A percentile compares a stretch with the other conserved stretches of the same genome.
Conservation (phyloP, 768 basidiomycete species). For the Lentinula lateritia region DNA sequence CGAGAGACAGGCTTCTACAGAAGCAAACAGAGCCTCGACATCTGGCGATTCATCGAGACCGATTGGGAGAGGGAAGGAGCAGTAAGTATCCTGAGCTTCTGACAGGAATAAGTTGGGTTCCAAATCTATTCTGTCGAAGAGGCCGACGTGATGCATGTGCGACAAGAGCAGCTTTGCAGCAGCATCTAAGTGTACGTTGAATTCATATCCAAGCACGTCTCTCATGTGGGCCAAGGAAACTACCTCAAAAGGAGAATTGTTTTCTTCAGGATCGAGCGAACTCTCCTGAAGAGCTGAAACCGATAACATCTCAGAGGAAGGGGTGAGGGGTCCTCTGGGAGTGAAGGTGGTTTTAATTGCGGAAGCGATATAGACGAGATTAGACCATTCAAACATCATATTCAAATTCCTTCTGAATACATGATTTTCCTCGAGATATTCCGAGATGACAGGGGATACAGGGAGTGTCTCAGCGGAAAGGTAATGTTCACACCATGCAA, state of each 20-base stretch:
- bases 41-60: slow-evolving; percentile 67
- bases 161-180: slow-evolving; percentile 48
- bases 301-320: slow-evolving; percentile 41
- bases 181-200: slow-evolving; percentile 49
- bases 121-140: slow-evolving; percentile 48
- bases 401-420: slow-evolving; percentile 33
- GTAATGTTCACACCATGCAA: slow-evolving; percentile 45
- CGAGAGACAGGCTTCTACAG: slow-evolving; percentile 64
- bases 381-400: slow-evolving; percentile 65
- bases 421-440: slow-evolving; percentile 49
- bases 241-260: slow-evolving; percentile 45
- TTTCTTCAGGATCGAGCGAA: slow-evolving; percentile 15
- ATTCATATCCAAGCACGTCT: slow-evolving; percentile 51
- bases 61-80: slow-evolving; percentile 63
- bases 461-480: slow-evolving; percentile 36
- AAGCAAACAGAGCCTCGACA: slow-evolving; percentile 66
- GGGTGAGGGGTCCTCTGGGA: slow-evolving; percentile 15
- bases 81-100: slow-evolving; percentile 31
- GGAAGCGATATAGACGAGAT: slow-evolving; percentile 56
- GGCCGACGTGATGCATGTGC: slow-evolving; percentile 58
- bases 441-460: slow-evolving; percentile 41
- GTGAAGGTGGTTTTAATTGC: slow-evolving; percentile 43
- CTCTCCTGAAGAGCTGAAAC: slow-evolving; percentile 27
- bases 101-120: slow-evolving; percentile 26
- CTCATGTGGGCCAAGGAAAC: slow-evolving; percentile 55